phyloP scores from a whole-genome alignment of 768 basidiomycete species.

The Fomitopsis serialis region DNA sequence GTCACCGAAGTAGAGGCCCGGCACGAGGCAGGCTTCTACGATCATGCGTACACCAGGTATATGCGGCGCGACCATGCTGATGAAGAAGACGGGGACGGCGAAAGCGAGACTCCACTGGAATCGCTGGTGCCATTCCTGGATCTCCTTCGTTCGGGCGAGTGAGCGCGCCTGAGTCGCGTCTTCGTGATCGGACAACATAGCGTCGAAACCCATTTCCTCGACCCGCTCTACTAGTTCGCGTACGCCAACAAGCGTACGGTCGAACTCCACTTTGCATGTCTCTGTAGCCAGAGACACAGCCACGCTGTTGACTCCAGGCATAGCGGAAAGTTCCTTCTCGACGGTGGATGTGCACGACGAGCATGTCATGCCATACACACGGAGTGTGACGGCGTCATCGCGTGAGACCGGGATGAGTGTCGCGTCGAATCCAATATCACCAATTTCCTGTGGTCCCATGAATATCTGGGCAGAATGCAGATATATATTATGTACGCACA shows the following conservation, averaged over 20 bases:
- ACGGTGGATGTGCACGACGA: constrained; percentile 75
- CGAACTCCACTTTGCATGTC: constrained; percentile 71
- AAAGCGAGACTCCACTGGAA: constrained; percentile 73
- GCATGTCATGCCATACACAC: constrained; percentile 91
- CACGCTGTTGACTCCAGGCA: constrained; percentile 72
- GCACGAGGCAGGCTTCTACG: constrained; percentile 44
- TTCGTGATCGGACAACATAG: constrained; percentile 74
- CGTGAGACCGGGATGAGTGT: constrained; percentile 61
- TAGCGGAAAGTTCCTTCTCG: constrained; percentile 57
- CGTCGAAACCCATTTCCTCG: constrained; percentile 88
- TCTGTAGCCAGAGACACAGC: constrained; percentile 74
- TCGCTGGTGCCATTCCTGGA: constrained; percentile 81
- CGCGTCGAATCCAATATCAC: constrained; percentile 90
- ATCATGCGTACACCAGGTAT: constrained; percentile 56
- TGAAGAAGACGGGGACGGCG: constrained; percentile 90
- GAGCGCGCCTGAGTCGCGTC: constrained; percentile 83
- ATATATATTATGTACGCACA: constrained; percentile 38
- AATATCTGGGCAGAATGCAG: neutral
- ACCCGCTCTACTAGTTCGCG: constrained; percentile 87
- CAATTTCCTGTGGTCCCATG: constrained; percentile 62
- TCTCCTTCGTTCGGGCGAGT: constrained; percentile 84
- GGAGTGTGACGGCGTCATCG: constrained; percentile 65
- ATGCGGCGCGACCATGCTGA: constrained; percentile 78
- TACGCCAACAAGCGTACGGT: constrained; percentile 64
- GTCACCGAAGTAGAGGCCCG: constrained; percentile 79